A percentile compares a stretch with the other conserved stretches of the same genome.
phyloP scores from a whole-genome alignment of 2,329 filamentous ascomycete species.

The Fusarium scirpi region DNA sequence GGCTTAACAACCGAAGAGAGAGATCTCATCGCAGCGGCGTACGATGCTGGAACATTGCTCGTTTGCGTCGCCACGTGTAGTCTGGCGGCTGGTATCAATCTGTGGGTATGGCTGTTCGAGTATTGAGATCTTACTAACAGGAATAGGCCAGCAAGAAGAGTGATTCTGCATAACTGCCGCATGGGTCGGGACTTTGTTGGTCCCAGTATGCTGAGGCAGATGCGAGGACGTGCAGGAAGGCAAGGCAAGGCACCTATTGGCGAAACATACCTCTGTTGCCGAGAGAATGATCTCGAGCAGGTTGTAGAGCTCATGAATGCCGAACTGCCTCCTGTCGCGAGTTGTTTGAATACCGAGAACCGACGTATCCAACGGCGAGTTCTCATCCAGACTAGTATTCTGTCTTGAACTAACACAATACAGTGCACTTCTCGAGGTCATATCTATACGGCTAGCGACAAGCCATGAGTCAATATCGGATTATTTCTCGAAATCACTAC shows the following conservation, averaged over 20 bases:
- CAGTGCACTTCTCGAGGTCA: constrained; percentile 77
- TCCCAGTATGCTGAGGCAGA: constrained; percentile 82
- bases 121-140: constrained; percentile 22
- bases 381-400: not conserved
- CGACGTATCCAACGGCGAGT: constrained; percentile 73
- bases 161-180: constrained; percentile 79
- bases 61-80: constrained; percentile 83
- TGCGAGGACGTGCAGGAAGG: constrained; percentile 81
- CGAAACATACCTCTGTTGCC: constrained; percentile 82
- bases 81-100: constrained; percentile 84
- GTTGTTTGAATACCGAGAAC: constrained; percentile 75
- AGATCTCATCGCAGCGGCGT: constrained; percentile 76
- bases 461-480: constrained; percentile 73
- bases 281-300: constrained; percentile 74
- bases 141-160: constrained; percentile 70
- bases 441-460: constrained; percentile 75
- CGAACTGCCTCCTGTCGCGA: constrained; percentile 76
- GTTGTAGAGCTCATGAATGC: constrained; percentile 78
- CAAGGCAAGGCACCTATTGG: constrained; percentile 83
- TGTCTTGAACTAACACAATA: constrained; percentile 25
- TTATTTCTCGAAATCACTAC: constrained; percentile 75
- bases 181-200: constrained; percentile 84
- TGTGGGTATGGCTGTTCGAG: constrained; percentile 53
- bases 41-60: constrained; percentile 74
- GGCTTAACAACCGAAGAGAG: constrained; percentile 81